Percentiles rank a stretch among this genome's conserved stretches.
phyloP scores from a whole-genome alignment of 495 filamentous ascomycete genomes.

The Clohesyomyces aquaticus region DNA sequence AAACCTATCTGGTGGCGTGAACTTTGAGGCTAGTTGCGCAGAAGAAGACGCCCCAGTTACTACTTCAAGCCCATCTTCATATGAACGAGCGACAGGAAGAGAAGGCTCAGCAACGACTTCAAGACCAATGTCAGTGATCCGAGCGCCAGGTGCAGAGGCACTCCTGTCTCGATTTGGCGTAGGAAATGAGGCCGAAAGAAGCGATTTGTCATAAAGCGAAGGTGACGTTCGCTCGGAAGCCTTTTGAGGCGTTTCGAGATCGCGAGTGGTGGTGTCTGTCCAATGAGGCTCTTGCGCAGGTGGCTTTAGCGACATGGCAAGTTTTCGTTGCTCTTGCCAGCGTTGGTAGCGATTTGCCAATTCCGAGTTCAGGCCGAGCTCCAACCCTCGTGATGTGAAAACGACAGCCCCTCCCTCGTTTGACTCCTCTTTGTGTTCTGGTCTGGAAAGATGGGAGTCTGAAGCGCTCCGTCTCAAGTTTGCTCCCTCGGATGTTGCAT shows the following conservation, averaged over 20 bases:
- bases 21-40: too few relatives aligned
- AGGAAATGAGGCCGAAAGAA: not conserved
- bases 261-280: too few relatives aligned
- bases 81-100: too few relatives aligned
- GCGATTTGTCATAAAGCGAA: too few relatives aligned
- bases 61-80: too few relatives aligned
- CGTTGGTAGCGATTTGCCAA: not conserved
- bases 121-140: not conserved
- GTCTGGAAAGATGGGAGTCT: not conserved
- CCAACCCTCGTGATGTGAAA: not conserved
- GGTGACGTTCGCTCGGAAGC: too few relatives aligned
- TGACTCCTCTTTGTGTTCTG: not conserved
- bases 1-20: too few relatives aligned
- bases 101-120: not conserved
- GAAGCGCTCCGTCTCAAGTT: not conserved
- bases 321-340: not conserved
- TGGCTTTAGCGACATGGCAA: not conserved
- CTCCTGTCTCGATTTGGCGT: not conserved
- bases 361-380: not conserved
- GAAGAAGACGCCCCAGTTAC: too few relatives aligned
- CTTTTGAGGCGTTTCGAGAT: too few relatives aligned
- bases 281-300: too few relatives aligned
- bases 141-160: not conserved
- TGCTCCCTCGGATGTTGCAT: not conserved
- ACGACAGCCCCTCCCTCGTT: not conserved